phyloP scores from a whole-genome alignment of 106 monocot species.

The Phalaenopsis aphrodite region DNA sequence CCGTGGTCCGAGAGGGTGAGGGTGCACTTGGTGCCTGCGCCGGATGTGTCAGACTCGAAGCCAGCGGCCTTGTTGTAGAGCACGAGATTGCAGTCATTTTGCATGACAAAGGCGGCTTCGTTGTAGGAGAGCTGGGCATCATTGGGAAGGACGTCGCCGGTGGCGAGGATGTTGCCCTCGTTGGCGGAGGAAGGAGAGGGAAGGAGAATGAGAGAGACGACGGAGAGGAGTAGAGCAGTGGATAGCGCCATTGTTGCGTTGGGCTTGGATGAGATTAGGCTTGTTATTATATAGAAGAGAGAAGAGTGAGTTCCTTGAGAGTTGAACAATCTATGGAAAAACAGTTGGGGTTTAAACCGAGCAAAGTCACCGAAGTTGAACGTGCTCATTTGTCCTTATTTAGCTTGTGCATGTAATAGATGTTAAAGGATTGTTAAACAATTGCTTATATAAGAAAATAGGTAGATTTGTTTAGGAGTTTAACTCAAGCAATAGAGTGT shows the following conservation, averaged over 20 bases:
- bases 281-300: no score
- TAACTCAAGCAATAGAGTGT: no score
- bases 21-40: constrained; percentile 16
- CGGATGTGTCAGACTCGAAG: constrained; percentile 14
- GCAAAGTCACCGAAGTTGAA: no score
- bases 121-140: constrained; percentile 10
- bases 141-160: constrained; percentile 13
- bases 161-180: constrained; percentile 23
- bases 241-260: neutral
- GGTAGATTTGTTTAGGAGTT: no score
- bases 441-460: no score
- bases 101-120: constrained; percentile 15
- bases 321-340: no score
- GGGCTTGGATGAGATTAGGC: no score
- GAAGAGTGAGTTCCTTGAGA: no score
- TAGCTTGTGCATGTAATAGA: no score
- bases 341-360: no score
- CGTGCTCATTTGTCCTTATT: no score
- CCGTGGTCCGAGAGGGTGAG: neutral
- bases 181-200: neutral
- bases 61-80: constrained; percentile 14
- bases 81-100: constrained; percentile 32
- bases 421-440: no score
- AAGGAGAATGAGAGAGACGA: neutral
- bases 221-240: neutral